Base-by-base conservation (phyloP, 768 basidiomycete genomes). In the Suillus fuscotomentosus region DNA sequence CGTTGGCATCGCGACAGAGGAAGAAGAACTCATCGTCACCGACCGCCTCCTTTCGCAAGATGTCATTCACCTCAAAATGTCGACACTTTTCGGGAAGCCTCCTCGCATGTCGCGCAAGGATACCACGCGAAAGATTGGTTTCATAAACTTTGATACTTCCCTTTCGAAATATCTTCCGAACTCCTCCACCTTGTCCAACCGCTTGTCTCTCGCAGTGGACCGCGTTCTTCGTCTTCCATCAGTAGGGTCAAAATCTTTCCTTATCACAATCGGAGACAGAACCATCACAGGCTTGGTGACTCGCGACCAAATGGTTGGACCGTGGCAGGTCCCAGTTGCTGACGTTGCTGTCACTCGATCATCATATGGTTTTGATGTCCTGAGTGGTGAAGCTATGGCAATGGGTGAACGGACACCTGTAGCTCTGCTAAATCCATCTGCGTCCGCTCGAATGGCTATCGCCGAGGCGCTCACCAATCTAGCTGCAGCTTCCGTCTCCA, bases 221-320 rank as follows among this genome's bases (percentile, higher is more conserved):
- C 90, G 96, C 57, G 88, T 99, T 43, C 86, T 99, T 20, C 92
- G 87, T 64, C 86, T 99, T 14, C 97, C 97, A 1, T 89, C 91
- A 14, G 96, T 99, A 45, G 95, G 87, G 3, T 97, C 95, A 38
- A 99, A 99, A 74, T 90, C 94, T 9, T 99, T 98, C 88, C 84
- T 99, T 57, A 95, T 99, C 76, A 99, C 97, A 59, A 99, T 99
- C 65, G 97, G 97, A 31, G 97, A 99, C 72, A 87, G 97, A 53
- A 84, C 90, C 42, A 89, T 99, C 75, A 95, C 96, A 0, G 97
- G 97, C 27, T 87, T 99, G 54, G 94, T 98, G 66, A 88, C 91
- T 7, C 87, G 97, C 61, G 97, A 99, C 74, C 97, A 99, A 77
- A 99, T 99, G 97, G 94, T 98, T 27, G 97, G 97, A 0, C 97